Percentiles rank a stretch among this genome's conserved stretches.
These are phyloP conservation scores for Candolleomyces efflorescens DNA, from an alignment of 768 basidiomycete genomes.

Conservation along the genomic window DNA sequence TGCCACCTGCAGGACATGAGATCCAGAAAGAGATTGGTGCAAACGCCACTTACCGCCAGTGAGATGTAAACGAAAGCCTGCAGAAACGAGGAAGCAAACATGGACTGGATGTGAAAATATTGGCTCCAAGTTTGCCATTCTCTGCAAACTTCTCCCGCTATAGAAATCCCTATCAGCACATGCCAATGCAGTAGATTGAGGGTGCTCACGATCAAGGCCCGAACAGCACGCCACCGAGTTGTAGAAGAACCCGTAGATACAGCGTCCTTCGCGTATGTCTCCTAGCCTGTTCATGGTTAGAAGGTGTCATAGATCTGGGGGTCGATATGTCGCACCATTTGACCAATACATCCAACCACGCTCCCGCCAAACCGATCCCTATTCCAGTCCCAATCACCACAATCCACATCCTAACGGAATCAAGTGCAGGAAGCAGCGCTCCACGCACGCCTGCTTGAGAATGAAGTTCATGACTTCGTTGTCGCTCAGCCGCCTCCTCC, in stretches of 20 bases:
- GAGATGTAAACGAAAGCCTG: slow-evolving; percentile 63
- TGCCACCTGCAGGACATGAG: slow-evolving; percentile 35
- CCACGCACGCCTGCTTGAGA: slow-evolving; percentile 54
- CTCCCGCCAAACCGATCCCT: slow-evolving; percentile 65
- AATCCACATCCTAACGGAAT: slow-evolving; percentile 60
- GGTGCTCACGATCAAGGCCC: slow-evolving; percentile 48
- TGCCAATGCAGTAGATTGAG: no score
- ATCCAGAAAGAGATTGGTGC: neutral
- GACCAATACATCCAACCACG: slow-evolving; percentile 70
- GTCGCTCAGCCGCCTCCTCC: slow-evolving; percentile 60
- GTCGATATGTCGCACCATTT: slow-evolving; percentile 53
- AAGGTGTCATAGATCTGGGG: neutral
- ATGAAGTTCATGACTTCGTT: slow-evolving; percentile 44
- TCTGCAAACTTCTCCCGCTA: slow-evolving; percentile 63
- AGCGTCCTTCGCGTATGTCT: slow-evolving; percentile 66
- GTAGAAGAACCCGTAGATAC: slow-evolving; percentile 66
- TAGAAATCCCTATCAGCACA: slow-evolving; percentile 17
- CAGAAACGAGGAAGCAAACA: slow-evolving; percentile 57
- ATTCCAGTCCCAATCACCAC: slow-evolving; percentile 64
- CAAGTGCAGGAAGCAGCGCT: slow-evolving; percentile 47
- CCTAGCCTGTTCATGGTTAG: slow-evolving; percentile 44
- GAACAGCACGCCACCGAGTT: slow-evolving; percentile 70
- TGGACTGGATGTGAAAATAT: slow-evolving; percentile 46
- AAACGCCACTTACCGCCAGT: slow-evolving; percentile 49
- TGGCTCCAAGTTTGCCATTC: slow-evolving; percentile 72